A percentile compares a stretch with the other conserved stretches of the same genome.
phyloP scores from a whole-genome alignment of 768 basidiomycete species.

The Vararia minispora region DNA sequence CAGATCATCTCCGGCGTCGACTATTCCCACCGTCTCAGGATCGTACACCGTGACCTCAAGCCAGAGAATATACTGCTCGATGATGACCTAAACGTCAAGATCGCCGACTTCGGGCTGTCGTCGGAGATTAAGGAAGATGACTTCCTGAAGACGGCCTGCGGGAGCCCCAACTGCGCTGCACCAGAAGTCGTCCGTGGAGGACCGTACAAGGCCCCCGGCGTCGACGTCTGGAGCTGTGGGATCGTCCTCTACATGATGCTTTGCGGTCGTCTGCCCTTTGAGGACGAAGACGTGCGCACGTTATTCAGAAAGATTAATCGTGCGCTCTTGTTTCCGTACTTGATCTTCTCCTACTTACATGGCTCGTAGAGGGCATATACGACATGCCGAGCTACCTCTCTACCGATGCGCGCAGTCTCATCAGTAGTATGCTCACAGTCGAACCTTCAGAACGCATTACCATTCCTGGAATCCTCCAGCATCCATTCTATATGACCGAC shows the following conservation, averaged over 20 bases:
- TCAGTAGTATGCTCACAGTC: constrained; percentile 80
- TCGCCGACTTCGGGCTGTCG: constrained; percentile 91
- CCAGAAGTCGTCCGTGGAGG: constrained; percentile 93
- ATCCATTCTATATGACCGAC: constrained; percentile 81
- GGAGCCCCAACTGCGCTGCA: constrained; percentile 94
- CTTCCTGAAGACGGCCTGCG: constrained; percentile 92
- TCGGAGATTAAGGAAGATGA: constrained; percentile 94
- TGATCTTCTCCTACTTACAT: not conserved
- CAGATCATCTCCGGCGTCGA: constrained; percentile 95
- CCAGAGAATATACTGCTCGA: constrained; percentile 87
- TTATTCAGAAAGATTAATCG: constrained; percentile 90
- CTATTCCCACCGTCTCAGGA: constrained; percentile 89
- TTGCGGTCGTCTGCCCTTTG: constrained; percentile 87
- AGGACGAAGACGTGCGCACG: constrained; percentile 87
- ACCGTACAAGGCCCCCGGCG: constrained; percentile 91
- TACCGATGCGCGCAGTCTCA: constrained; percentile 61
- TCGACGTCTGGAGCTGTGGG: constrained; percentile 95
- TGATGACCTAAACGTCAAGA: constrained; percentile 82
- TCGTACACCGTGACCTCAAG: constrained; percentile 94
- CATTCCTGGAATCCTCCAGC: constrained; percentile 75
- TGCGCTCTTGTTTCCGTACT: constrained; percentile 24
- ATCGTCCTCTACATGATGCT: constrained; percentile 97
- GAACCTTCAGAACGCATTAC: constrained; percentile 93
- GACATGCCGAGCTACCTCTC: constrained; percentile 71
- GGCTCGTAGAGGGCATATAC: constrained; percentile 61